Evolutionary conservation across 2,329 filamentous ascomycete species (phyloP).

Genomic region (Clonostachys byssicola): DNA sequence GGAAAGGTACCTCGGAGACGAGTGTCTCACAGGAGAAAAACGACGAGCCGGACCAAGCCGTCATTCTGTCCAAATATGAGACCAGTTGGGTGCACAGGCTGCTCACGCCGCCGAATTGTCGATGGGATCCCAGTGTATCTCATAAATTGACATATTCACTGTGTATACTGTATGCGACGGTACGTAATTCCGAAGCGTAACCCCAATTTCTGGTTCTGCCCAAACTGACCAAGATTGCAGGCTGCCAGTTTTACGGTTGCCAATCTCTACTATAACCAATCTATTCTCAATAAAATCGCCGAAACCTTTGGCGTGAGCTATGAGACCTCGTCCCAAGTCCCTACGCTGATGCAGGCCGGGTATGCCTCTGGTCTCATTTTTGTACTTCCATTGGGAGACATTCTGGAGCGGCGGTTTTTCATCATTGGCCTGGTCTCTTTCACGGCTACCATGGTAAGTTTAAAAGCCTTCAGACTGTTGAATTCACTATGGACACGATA

Average conservation of each 20-base stretch:
- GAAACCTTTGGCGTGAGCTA: conserved; percentile 66
- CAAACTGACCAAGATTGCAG: conserved; percentile 17
- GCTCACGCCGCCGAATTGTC: conserved; percentile 57
- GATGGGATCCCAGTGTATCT: conserved; percentile 63
- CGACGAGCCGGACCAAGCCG: no score
- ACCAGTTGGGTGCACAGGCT: conserved; percentile 11
- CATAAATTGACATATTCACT: conserved; percentile 63
- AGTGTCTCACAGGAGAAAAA: no score
- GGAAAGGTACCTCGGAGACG: no score
- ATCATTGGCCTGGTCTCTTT: conserved; percentile 63
- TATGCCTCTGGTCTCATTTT: conserved; percentile 73
- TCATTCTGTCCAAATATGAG: conserved; percentile 9
- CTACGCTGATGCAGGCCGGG: conserved; percentile 74
- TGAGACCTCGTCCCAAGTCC: conserved; percentile 62
- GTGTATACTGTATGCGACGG: conserved; percentile 69
- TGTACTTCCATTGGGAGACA: conserved; percentile 72
- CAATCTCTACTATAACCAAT: conserved; percentile 79
- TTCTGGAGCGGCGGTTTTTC: conserved; percentile 63
- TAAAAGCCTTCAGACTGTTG: neutral
- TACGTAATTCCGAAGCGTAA: conserved; percentile 14
- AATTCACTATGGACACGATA: neutral
- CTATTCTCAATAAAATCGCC: conserved; percentile 73
- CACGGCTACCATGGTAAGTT: conserved; percentile 62
- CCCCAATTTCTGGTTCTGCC: neutral
- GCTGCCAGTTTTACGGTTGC: conserved; percentile 66